Evolutionary conservation across 495 filamentous ascomycete genomes (phyloP), one percentile per base, ranked within the genome.

Genomic region (Aspergillus incahuasiensis): DNA sequence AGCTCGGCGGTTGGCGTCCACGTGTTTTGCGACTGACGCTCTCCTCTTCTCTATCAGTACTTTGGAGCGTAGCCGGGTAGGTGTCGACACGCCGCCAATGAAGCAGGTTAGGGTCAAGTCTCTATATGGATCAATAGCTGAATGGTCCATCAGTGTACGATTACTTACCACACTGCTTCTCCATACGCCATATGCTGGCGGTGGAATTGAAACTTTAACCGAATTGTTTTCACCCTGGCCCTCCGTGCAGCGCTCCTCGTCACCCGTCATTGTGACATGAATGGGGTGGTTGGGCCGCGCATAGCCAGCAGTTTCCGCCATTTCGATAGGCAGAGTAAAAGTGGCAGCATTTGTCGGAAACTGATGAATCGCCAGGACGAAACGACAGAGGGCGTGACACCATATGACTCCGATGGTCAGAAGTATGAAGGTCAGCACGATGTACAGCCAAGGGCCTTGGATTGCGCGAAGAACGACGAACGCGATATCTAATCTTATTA

Each of bases 161-260:
- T 22, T 46, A 84, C 86, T 68, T 82, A 91, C 88, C 72, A 94
- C 88, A 67, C 85, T 89, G 67, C 83, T 81, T 55, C 88, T 75
- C 90, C 90, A 96, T 9, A 88, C 65, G 2, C 90, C 91, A 69
- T 96, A 96, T n/a, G 90, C 89, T 15, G 91, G 91, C 30, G 91
- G 91, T 15, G 88, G 85, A 12, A 58, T 56, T 6, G 63, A 45
- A 28, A 78, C 54, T 65, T 84, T 85, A 38, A 77, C 64, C 1
- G 38, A 3, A 35, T 59, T 28, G 3, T 41, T 48, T 24, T 59
- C 19, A 20, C 58, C 52, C 6, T 54, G 41, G 22, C 43, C 59
- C 15, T 64, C 65, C 8, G 53, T 19, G n/a, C 75, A 74, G 21
- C 73, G 72, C 47, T 87, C 85, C 61, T 86, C 85, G 58, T 87